Evolutionary conservation across 352 stramenopile species (phyloP).

Genomic region (Saprolegnia parasitica): DNA sequence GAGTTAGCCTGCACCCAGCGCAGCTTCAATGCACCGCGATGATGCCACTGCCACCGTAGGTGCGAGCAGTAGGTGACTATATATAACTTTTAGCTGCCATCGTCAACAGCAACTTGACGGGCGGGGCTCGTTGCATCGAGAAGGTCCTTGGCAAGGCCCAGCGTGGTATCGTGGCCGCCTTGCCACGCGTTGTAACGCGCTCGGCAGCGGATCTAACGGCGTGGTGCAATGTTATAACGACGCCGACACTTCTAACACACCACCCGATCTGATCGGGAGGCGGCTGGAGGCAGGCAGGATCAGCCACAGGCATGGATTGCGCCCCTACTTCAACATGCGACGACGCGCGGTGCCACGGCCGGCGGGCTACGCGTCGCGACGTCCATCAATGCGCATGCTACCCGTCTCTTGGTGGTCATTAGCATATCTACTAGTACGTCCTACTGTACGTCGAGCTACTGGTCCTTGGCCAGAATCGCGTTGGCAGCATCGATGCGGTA

Average conservation of each 20-base stretch:
- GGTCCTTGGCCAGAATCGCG: conserved; percentile 57
- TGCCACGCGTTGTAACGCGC: background rate
- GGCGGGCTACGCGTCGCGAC: too few species aligned
- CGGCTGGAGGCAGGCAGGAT: background rate
- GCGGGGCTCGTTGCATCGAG: too few species aligned
- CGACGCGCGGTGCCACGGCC: background rate
- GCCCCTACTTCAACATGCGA: conserved; percentile 11
- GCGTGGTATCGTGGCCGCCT: background rate
- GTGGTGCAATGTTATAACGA: background rate
- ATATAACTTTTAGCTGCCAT: too few species aligned
- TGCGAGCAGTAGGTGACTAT: too few species aligned
- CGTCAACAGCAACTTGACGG: too few species aligned
- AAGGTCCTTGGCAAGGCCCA: too few species aligned
- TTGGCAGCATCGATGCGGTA: conserved; percentile 80
- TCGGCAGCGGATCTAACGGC: background rate
- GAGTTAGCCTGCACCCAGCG: too few species aligned
- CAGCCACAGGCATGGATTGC: background rate
- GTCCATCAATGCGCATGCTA: background rate
- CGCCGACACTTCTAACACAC: background rate
- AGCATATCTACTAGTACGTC: background rate
- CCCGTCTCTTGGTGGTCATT: too few species aligned
- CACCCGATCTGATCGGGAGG: background rate
- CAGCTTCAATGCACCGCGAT: too few species aligned
- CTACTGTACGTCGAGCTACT: background rate
- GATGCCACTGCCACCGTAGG: too few species aligned